These are phyloP conservation scores for Buxus sempervirens DNA, from an alignment of 164 flowering plant species.

Conservation along the genomic window DNA sequence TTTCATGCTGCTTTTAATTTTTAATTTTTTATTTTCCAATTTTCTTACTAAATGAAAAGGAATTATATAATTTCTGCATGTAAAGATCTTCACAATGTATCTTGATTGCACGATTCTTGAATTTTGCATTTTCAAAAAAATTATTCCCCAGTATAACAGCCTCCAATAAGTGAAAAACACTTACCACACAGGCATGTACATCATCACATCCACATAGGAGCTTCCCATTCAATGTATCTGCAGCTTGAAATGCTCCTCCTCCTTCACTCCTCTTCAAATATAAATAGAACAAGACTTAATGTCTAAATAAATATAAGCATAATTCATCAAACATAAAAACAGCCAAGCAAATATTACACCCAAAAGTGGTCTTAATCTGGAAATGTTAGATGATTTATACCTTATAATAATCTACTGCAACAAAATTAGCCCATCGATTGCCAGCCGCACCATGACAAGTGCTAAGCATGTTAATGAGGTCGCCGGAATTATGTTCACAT, in stretches of 20 bases:
- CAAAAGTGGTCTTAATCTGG: background rate
- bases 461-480: constrained; percentile 54
- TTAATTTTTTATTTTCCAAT: no score
- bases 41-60: no score
- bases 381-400: constrained; percentile 20
- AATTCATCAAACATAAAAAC: no score
- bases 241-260: constrained; percentile 82
- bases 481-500: constrained; percentile 53
- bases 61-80: no score
- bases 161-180: background rate
- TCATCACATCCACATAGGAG: constrained; percentile 73
- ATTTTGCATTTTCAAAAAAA: no score
- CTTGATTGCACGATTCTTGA: no score
- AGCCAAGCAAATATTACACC: background rate
- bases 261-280: constrained; percentile 73
- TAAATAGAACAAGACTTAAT: background rate
- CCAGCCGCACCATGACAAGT: constrained; percentile 66
- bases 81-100: no score
- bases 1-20: no score
- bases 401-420: constrained; percentile 88
- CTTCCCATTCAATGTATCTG: constrained; percentile 66
- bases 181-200: constrained; percentile 69
- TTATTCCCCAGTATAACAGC: no score
- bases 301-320: background rate
- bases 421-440: constrained; percentile 82